These are phyloP conservation scores for Trametes punicea DNA, from an alignment of 768 basidiomycete genomes.

Conservation along the genomic window DNA sequence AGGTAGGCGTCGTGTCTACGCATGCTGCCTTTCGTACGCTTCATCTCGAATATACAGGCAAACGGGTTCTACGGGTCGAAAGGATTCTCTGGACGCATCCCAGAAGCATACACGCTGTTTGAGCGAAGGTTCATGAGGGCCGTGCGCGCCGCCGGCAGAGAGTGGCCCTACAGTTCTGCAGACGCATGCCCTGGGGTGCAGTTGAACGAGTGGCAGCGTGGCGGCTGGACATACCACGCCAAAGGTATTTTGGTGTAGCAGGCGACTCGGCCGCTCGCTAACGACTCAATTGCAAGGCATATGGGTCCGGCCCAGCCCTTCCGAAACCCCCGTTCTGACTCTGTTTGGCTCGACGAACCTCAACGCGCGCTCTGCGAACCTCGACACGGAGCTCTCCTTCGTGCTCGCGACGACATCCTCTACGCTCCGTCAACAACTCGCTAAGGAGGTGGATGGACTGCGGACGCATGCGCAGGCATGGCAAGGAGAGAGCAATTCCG, in stretches of 20 bases:
- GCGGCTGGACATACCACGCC: constrained; percentile 97
- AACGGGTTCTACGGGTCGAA: constrained; percentile 93
- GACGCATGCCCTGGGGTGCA: constrained; percentile 48
- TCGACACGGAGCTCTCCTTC: constrained; percentile 92
- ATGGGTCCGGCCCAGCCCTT: constrained; percentile 68
- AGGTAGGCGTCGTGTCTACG: constrained; percentile 46
- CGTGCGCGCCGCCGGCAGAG: constrained; percentile 45
- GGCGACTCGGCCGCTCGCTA: not conserved
- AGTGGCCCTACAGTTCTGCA: constrained; percentile 20
- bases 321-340: constrained; percentile 60
- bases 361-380: constrained; percentile 83
- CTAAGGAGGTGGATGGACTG: constrained; percentile 52
- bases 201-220: constrained; percentile 82
- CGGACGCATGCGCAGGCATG: constrained; percentile 50
- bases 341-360: constrained; percentile 95
- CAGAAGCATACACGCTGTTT: constrained; percentile 89
- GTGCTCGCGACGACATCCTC: constrained; percentile 67
- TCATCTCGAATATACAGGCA: constrained; percentile 49
- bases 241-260: constrained; percentile 62
- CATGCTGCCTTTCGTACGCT: not conserved
- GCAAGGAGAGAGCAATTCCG: constrained; percentile 41
- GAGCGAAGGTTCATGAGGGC: constrained; percentile 81
- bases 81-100: constrained; percentile 90
- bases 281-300: constrained; percentile 51
- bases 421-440: constrained; percentile 45